phyloP scores from a whole-genome alignment of 2,329 filamentous ascomycete species.

The Aspergillus fructus region DNA sequence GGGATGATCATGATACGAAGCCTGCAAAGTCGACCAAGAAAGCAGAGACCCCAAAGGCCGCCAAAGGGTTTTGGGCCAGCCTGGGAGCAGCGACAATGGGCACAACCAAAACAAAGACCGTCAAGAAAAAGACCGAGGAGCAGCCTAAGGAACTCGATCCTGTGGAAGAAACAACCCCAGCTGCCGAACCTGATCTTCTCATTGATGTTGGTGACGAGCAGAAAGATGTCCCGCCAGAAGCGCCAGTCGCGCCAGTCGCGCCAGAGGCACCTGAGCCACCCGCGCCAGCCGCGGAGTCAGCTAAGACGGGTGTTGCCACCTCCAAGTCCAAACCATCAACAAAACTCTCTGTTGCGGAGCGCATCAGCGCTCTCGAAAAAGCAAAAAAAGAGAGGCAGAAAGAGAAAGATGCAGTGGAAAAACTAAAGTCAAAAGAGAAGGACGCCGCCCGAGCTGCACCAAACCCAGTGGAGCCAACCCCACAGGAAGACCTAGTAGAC shows the following conservation, averaged over 20 bases:
- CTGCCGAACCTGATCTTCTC: conserved; percentile 26
- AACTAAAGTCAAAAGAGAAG: conserved; percentile 22
- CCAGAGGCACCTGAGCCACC: conserved; percentile 38
- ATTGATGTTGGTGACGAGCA: conserved; percentile 37
- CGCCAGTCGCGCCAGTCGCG: conserved; percentile 29
- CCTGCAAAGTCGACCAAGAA: conserved; percentile 36
- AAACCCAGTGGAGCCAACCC: conserved; percentile 17
- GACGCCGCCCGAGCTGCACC: conserved; percentile 12
- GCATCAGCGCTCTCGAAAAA: conserved; percentile 50
- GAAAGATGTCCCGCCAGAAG: conserved; percentile 16
- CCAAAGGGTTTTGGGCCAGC: conserved; percentile 46
- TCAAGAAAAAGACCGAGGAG: conserved; percentile 49
- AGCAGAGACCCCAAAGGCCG: conserved; percentile 40
- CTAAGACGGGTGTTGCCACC: conserved; percentile 31
- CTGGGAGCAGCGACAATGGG: conserved; percentile 40
- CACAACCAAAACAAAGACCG: conserved; percentile 33
- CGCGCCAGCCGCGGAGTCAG: conserved; percentile 40
- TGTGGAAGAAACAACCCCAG: conserved; percentile 20
- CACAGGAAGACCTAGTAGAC: conserved; percentile 14
- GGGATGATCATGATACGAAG: conserved; percentile 40
- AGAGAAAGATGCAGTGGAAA: conserved; percentile 27
- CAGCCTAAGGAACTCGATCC: conserved; percentile 45
- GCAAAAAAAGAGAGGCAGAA: conserved; percentile 41
- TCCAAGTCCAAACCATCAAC: conserved; percentile 42
- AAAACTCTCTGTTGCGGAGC: conserved; percentile 53